Evolutionary conservation across 306 rosid species (phyloP).

Genomic region (Hylodesmum podocarpum): DNA sequence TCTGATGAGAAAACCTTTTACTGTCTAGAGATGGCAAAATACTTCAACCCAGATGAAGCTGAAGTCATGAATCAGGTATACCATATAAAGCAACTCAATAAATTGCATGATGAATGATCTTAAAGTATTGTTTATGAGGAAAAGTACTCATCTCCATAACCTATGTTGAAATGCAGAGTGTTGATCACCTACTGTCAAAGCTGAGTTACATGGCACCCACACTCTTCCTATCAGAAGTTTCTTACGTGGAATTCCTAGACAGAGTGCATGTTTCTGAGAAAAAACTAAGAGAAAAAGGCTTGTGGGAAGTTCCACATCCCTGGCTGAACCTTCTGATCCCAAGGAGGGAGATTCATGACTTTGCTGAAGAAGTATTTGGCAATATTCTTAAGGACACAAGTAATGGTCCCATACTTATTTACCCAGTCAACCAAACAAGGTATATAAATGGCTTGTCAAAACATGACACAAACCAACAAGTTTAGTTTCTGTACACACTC

Average conservation of each 20-base stretch:
- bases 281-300: slow-evolving; percentile 67
- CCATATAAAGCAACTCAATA: not conserved
- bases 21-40: slow-evolving; percentile 86
- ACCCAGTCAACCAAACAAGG: slow-evolving; percentile 93
- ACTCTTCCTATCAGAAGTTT: slow-evolving; percentile 76
- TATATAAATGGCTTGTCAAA: slow-evolving; percentile 37
- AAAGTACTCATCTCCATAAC: not conserved
- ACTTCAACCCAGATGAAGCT: slow-evolving; percentile 67
- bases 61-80: slow-evolving; percentile 62
- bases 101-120: not conserved
- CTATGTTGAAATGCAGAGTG: slow-evolving; percentile 54
- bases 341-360: slow-evolving; percentile 59
- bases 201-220: slow-evolving; percentile 67
- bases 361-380: slow-evolving; percentile 69
- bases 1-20: slow-evolving; percentile 76
- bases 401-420: slow-evolving; percentile 87
- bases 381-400: slow-evolving; percentile 63
- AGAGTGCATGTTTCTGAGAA: slow-evolving; percentile 79
- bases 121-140: not conserved
- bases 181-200: slow-evolving; percentile 56
- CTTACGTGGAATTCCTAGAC: slow-evolving; percentile 78
- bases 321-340: slow-evolving; percentile 91
- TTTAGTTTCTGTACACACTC: not conserved
- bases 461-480: not conserved
- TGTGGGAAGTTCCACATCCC: slow-evolving; percentile 96